Base-by-base conservation (phyloP, 2,329 filamentous ascomycete species). In the Metarhizium brunneum region DNA sequence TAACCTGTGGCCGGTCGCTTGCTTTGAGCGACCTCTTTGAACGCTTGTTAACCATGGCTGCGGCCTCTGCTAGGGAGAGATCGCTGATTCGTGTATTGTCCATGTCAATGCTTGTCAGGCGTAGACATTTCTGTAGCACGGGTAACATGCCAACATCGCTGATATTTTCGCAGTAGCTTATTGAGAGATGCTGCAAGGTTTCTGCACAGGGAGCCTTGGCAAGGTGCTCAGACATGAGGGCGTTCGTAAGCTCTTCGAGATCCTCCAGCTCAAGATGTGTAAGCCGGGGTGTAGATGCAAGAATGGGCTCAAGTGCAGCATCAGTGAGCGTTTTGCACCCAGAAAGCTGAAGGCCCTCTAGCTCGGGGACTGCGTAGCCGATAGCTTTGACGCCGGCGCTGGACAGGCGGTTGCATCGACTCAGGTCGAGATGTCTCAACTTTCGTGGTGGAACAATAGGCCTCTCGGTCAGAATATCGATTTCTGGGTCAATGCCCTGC, bases 81-180 rank as follows among this genome's bases (percentile, higher is more conserved):
- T 97, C 90, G 16, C 90, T 92, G 59, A 96, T 84, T 50, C 88
- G 85, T 0, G 92, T 97, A 69, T 97, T 97, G 73, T 99, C 94
- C 78, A 97, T 85, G 53, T 95, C 89, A 14, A 95, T 74, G 35
- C 79, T 88, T 50, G 77, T 77, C 14, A 97, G 78, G 14, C 74
- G 78, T 0, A 80, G 78, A 69, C 91, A 95, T 35, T 79, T 81
- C 65, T 90, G 89, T 62, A 97, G 77, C 2, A 96, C 76, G 0
- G 88, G 88, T 0, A 96, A 76, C 81, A 96, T 87, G 55, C 92
- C 92, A 0, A 77, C 74, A 66, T 97, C 94, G 29, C 90, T 85
- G 2, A 99, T 71, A 55, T 82, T 84, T 68, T 95, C 92, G 68
- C 94, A 99, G 68, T 91, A 95, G 64, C 90, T 92, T 62, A 97